Percentiles rank a stretch among this genome's conserved stretches.
Evolutionary conservation across 352 stramenopile genomes (phyloP).

Genomic region (Discostella stelligera): DNA sequence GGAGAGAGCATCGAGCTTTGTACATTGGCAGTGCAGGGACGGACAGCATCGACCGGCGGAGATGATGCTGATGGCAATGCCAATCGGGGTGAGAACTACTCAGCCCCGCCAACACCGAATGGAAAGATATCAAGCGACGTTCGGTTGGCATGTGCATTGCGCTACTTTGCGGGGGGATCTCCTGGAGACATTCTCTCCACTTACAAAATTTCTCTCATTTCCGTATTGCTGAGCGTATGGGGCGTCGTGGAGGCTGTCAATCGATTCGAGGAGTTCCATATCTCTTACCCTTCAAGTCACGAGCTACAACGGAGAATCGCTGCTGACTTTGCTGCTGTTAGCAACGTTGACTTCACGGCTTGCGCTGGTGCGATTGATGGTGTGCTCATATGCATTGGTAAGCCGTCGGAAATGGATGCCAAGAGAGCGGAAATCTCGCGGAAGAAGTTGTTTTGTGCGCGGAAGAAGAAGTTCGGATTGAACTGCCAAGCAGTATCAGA

Average conservation of each 20-base stretch:
- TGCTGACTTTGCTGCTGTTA: conserved; percentile 27
- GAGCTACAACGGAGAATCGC: conserved; percentile 40
- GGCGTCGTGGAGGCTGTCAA: conserved; percentile 44
- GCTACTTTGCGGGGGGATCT: conserved; percentile 41
- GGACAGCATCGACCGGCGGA: too few species aligned
- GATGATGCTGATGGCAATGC: too few species aligned
- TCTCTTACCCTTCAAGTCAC: conserved; percentile 29
- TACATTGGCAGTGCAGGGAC: too few species aligned
- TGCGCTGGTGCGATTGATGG: conserved; percentile 49
- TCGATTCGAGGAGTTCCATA: conserved; percentile 16
- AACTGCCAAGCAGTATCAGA: conserved; percentile 41
- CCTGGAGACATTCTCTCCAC: conserved; percentile 26
- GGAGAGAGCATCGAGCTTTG: too few species aligned
- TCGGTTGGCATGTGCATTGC: conserved; percentile 19
- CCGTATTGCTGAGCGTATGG: conserved; percentile 27
- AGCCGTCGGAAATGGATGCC: conserved; percentile 33
- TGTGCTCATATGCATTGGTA: conserved; percentile 49
- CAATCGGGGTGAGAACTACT: too few species aligned
- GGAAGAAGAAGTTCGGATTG: not conserved
- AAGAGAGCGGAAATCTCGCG: not conserved
- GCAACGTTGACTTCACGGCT: conserved; percentile 11
- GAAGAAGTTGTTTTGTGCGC: not conserved
- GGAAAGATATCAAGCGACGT: conserved; percentile 19
- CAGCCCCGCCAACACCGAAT: conserved; percentile 19
- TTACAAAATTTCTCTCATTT: conserved; percentile 25